A percentile compares a stretch with the other conserved stretches of the same genome.
Conservation (phyloP, 2,329 filamentous ascomycete genomes). For the Sporothrix humicola region DNA sequence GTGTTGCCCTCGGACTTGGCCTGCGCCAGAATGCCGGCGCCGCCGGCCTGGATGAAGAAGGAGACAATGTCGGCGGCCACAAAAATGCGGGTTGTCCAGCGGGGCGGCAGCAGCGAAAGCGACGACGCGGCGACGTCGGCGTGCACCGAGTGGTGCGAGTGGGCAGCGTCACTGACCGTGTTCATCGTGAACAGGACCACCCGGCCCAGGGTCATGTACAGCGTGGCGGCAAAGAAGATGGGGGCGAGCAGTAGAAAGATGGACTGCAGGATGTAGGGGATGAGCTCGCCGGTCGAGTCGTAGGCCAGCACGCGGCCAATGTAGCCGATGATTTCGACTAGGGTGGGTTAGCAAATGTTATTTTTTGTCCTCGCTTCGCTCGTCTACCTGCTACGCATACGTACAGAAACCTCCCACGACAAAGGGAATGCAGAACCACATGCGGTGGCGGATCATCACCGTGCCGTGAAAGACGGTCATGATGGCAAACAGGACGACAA, state of each 20-base stretch:
- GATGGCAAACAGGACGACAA: constrained; percentile 3
- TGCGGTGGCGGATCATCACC: constrained; percentile 3
- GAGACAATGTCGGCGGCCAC: constrained; percentile 60
- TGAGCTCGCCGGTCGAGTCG: constrained; percentile 44
- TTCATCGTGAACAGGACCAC: constrained; percentile 48
- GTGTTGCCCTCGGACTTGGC: constrained; percentile 40
- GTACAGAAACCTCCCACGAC: constrained; percentile 36
- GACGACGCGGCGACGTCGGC: background rate
- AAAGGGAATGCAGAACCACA: constrained; percentile 35
- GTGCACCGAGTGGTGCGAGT: constrained; percentile 2
- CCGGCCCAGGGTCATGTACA: constrained; percentile 58
- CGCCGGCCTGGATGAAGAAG: constrained; percentile 57
- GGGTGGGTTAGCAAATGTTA: background rate
- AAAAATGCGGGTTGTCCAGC: constrained; percentile 60
- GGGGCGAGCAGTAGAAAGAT: constrained; percentile 55
- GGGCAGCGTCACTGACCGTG: background rate
- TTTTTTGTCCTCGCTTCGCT: background rate
- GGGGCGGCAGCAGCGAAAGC: constrained; percentile 36
- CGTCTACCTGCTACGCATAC: background rate
- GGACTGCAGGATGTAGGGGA: constrained; percentile 51
- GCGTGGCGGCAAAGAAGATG: constrained; percentile 55
- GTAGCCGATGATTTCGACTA: constrained; percentile 34
- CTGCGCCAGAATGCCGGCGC: constrained; percentile 41
- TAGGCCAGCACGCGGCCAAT: constrained; percentile 39
- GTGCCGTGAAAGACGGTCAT: constrained; percentile 5